phyloP scores from a whole-genome alignment of 805 yeast species.

The Grigorovia yakushimaensis region DNA sequence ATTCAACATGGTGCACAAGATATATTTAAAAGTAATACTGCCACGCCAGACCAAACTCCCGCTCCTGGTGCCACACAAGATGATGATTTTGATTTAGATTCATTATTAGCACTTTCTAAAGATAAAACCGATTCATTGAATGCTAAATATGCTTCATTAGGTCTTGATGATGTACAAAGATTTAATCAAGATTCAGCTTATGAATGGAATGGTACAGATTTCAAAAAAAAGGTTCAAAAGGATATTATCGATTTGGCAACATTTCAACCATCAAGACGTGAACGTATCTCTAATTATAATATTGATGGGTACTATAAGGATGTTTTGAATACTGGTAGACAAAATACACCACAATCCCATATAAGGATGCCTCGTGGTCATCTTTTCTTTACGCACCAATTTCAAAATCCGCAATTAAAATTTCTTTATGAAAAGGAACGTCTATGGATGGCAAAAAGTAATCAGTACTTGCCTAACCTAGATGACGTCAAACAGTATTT shows the following conservation, averaged over 20 bases:
- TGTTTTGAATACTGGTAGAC: slow-evolving; percentile 63
- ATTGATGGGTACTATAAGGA: slow-evolving; percentile 82
- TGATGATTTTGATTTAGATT: slow-evolving; percentile 48
- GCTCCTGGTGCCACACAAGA: slow-evolving; percentile 21
- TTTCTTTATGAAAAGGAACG: slow-evolving; percentile 76
- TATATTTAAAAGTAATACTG: slow-evolving; percentile 31
- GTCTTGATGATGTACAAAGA: slow-evolving; percentile 69
- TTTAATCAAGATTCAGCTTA: slow-evolving; percentile 67
- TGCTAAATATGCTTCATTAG: slow-evolving; percentile 54
- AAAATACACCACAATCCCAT: slow-evolving; percentile 40
- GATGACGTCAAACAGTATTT: slow-evolving; percentile 39
- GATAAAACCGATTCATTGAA: slow-evolving; percentile 52
- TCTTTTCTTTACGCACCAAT: slow-evolving; percentile 82
- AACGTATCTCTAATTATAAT: slow-evolving; percentile 74
- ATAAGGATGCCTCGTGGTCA: slow-evolving; percentile 82
- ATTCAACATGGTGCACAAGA: slow-evolving; percentile 76
- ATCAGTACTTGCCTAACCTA: slow-evolving; percentile 54
- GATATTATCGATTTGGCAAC: slow-evolving; percentile 49
- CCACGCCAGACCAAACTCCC: slow-evolving; percentile 17
- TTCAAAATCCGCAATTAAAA: slow-evolving; percentile 66
- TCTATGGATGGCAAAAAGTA: slow-evolving; percentile 60
- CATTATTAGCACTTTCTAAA: slow-evolving; percentile 50
- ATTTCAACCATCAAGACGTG: slow-evolving; percentile 82
- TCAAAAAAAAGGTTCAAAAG: slow-evolving; percentile 47
- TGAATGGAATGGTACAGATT: slow-evolving; percentile 83